Base-by-base conservation (phyloP, 768 basidiomycete species). In the Suillus bovinus region DNA sequence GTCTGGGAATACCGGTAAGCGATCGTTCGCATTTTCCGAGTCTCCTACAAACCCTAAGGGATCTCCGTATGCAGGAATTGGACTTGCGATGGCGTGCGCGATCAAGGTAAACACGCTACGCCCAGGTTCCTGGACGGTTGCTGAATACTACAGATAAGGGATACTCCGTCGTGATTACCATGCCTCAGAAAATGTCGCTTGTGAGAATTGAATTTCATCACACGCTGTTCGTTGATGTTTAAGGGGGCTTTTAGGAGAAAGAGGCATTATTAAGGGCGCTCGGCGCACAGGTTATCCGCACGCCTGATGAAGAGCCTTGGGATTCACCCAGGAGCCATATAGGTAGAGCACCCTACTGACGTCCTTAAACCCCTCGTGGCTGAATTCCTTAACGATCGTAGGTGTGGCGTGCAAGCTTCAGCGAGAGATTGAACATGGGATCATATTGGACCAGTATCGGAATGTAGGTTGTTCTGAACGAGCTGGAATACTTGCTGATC, bases 131-230 rank as follows among this genome's bases (percentile, higher is more conserved):
- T 47, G 70, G 74, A 78, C 63, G 69, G 71, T 67, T 81, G 74
- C 86, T 89, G 87, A 89, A 91, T 90, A 88, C 86, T 82, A 76
- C 76, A 86, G 85, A 85, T 86, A 87, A 93, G 93, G 92, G 91
- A 79, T 94, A 94, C 85, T 86, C 90, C 42, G 88, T 93, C 64
- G 90, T 94, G 70, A 94, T 94, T 75, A 90, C 89, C 66, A 79
- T 97, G 75, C 96, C 96, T 41, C 88, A 94, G 72, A 98, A 98
- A 80, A 99, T 98, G 96, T 94, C 93, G 5, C 74, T 87, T 61
- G 88, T 88, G 67, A 56, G 84, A 69, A 63, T 10, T 34, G 17
- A 11, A 17, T 17, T 36, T 42, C 61, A 14, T 14, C 20, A 8
- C 5, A 20, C 22, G 34, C 3, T 36, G n/a, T 33, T 61, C 24